Conservation (phyloP, 2,329 filamentous ascomycete species). For the Trichoderma sp. region DNA sequence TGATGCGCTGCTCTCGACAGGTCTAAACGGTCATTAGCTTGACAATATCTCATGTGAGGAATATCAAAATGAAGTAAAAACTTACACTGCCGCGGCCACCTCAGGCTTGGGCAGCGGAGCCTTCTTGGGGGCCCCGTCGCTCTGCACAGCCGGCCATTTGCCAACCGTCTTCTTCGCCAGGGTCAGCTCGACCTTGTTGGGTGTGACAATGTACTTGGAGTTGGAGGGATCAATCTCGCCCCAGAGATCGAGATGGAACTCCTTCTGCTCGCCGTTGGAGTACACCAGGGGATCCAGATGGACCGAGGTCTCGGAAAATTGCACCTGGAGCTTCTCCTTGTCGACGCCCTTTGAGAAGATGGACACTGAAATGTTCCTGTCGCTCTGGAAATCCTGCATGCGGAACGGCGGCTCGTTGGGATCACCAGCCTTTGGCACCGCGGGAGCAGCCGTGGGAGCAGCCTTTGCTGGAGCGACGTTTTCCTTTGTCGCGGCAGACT, state of each 20-base stretch:
- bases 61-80: not conserved
- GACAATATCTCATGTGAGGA: not conserved
- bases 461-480: not conserved
- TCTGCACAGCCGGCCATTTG: constrained; percentile 62
- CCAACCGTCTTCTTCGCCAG: constrained; percentile 68
- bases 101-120: constrained; percentile 11
- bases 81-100: constrained; percentile 34
- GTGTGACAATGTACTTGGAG: constrained; percentile 66
- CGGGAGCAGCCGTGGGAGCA: not conserved
- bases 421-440: constrained; percentile 30
- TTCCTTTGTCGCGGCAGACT: too few species aligned
- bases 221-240: constrained; percentile 62
- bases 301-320: constrained; percentile 38
- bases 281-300: constrained; percentile 39
- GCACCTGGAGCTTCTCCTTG: constrained; percentile 45
- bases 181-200: constrained; percentile 78
- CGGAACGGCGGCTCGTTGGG: constrained; percentile 35
- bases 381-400: constrained; percentile 45
- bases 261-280: constrained; percentile 58
- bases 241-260: constrained; percentile 66
- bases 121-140: not conserved
- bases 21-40: not conserved
- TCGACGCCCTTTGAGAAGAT: constrained; percentile 49
- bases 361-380: constrained; percentile 42
- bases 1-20: not conserved